Evolutionary conservation across 352 stramenopile genomes (phyloP).

Genomic region (Phytophthora pini): DNA sequence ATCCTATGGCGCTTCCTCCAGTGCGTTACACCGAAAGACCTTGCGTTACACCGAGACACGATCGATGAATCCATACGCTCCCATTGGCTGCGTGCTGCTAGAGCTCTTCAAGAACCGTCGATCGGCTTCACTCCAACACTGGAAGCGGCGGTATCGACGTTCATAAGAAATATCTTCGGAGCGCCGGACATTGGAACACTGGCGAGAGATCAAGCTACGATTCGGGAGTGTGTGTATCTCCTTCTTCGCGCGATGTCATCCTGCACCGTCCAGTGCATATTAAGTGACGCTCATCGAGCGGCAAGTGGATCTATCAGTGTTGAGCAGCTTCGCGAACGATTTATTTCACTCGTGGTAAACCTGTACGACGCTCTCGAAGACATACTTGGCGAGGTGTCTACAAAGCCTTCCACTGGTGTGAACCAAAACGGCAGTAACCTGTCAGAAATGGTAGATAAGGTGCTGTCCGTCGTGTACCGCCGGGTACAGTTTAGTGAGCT

Average conservation of each 20-base stretch:
- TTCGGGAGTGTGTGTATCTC: constrained; percentile 9
- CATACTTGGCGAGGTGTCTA: background rate
- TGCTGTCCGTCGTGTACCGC: too few species aligned
- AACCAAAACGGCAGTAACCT: background rate
- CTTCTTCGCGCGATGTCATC: constrained; percentile 13
- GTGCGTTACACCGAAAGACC: constrained; percentile 2
- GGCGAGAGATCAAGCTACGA: background rate
- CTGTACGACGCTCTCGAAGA: constrained; percentile 21
- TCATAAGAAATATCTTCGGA: constrained; percentile 8
- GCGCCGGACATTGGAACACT: background rate
- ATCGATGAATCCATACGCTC: background rate
- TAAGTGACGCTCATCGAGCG: background rate
- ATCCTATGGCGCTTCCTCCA: constrained; percentile 26
- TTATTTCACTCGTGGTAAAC: constrained; percentile 19
- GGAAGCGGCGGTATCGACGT: constrained; percentile 3
- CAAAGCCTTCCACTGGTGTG: background rate
- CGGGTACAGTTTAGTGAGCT: too few species aligned
- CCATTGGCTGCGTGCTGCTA: constrained; percentile 10
- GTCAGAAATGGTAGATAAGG: too few species aligned
- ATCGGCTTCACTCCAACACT: constrained; percentile 1
- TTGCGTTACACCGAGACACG: background rate
- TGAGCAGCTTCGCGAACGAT: constrained; percentile 1
- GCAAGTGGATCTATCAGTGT: background rate
- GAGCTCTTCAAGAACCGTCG: background rate
- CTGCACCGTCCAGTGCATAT: constrained; percentile 3